Evolutionary conservation across 805 yeast genomes (phyloP).

Genomic region (Tetrapisispora phaffii): DNA sequence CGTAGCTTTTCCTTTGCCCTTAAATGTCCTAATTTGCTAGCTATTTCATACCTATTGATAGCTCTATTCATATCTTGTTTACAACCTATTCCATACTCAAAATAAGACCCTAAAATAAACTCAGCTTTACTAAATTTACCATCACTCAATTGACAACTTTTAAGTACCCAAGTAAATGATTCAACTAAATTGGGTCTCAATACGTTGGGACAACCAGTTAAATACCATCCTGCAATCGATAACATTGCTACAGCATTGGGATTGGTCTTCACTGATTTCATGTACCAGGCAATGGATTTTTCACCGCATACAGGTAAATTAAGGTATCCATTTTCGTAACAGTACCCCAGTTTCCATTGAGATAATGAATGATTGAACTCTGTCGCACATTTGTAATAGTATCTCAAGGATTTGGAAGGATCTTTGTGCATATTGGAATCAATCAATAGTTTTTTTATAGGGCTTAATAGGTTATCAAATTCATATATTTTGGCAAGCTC

Average conservation of each 20-base stretch:
- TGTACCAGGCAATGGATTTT: conserved; percentile 64
- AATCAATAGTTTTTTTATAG: conserved; percentile 11
- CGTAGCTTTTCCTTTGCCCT: conserved; percentile 35
- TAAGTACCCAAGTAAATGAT: conserved; percentile 57
- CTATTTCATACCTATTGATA: conserved; percentile 41
- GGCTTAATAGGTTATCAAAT: conserved; percentile 29
- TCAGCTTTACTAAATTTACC: conserved; percentile 53
- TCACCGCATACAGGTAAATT: conserved; percentile 43
- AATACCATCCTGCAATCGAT: conserved; percentile 68
- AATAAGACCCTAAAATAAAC: conserved; percentile 59
- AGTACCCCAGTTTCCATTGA: conserved; percentile 60
- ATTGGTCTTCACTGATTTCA: conserved; percentile 42
- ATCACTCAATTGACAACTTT: conserved; percentile 41
- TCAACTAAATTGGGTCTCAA: conserved; percentile 48
- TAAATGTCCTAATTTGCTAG: conserved; percentile 53
- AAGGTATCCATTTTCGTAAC: conserved; percentile 60
- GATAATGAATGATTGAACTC: conserved; percentile 52
- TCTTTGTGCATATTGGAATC: conserved; percentile 21
- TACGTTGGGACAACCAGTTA: conserved; percentile 53
- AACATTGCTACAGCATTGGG: conserved; percentile 48
- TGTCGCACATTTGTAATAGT: conserved; percentile 50
- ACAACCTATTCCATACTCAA: conserved; percentile 57
- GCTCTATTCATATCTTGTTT: conserved; percentile 36
- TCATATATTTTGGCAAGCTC: conserved; percentile 51
- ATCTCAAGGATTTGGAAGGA: conserved; percentile 37